A percentile compares a stretch with the other conserved stretches of the same genome.
Evolutionary conservation across 768 basidiomycete species (phyloP).

Genomic region (Trametes cingulata): DNA sequence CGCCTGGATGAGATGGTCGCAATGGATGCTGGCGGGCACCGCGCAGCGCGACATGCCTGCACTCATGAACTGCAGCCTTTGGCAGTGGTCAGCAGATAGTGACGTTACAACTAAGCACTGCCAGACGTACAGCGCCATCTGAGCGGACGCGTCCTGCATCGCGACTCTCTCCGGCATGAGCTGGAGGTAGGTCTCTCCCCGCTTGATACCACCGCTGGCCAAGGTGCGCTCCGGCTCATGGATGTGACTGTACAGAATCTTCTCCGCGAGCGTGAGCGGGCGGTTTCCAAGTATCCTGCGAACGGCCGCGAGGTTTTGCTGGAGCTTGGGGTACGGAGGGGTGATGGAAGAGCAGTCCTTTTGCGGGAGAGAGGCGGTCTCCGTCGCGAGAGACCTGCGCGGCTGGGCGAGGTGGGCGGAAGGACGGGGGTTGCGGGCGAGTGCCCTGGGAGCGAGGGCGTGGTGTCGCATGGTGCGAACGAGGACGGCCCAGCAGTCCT

Average conservation of each 20-base stretch:
- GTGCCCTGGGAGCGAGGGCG: neutral
- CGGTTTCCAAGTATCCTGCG: slow-evolving; percentile 65
- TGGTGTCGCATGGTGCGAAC: slow-evolving; percentile 8
- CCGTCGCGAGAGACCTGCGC: slow-evolving; percentile 37
- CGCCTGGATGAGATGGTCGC: slow-evolving; percentile 97
- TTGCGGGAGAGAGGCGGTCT: slow-evolving; percentile 40
- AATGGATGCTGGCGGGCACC: slow-evolving; percentile 92
- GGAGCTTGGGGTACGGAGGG: slow-evolving; percentile 77
- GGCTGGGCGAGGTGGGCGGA: neutral
- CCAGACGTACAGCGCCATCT: slow-evolving; percentile 79
- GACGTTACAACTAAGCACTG: neutral
- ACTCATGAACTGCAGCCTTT: slow-evolving; percentile 95
- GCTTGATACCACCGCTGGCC: slow-evolving; percentile 61
- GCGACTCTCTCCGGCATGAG: slow-evolving; percentile 91
- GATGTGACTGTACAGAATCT: slow-evolving; percentile 94
- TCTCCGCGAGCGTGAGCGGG: slow-evolving; percentile 94
- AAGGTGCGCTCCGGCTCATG: slow-evolving; percentile 74
- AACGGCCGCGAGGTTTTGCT: slow-evolving; percentile 69
- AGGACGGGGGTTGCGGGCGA: neutral
- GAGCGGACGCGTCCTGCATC: slow-evolving; percentile 93
- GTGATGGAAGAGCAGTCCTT: slow-evolving; percentile 75
- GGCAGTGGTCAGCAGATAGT: slow-evolving; percentile 3
- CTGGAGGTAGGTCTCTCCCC: slow-evolving; percentile 90
- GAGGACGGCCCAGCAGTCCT: slow-evolving; percentile 15
- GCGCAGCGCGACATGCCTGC: slow-evolving; percentile 83